Evolutionary conservation across 2,329 filamentous ascomycete genomes (phyloP).

Genomic region (Aspergillus pseudoviridinutans): DNA sequence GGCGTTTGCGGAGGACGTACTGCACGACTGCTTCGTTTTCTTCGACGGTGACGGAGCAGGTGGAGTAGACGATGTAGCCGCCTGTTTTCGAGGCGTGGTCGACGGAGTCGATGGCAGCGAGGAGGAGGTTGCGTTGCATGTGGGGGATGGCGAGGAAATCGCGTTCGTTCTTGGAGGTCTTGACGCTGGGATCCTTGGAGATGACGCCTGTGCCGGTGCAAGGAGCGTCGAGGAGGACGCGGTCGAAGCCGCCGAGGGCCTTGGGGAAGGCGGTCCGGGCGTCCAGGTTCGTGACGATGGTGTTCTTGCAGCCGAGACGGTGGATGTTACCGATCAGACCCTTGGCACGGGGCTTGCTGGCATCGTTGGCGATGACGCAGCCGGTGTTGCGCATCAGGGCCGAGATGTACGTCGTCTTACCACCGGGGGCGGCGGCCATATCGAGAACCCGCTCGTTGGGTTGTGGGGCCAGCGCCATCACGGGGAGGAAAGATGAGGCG

Average conservation of each 20-base stretch:
- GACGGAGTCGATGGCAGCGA: slow-evolving; percentile 91
- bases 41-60: slow-evolving; percentile 89
- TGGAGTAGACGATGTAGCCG: slow-evolving; percentile 94
- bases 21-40: slow-evolving; percentile 93
- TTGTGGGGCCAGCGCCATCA: slow-evolving; percentile 94
- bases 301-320: slow-evolving; percentile 87
- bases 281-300: slow-evolving; percentile 92
- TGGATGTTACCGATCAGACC: slow-evolving; percentile 98
- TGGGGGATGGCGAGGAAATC: slow-evolving; percentile 94
- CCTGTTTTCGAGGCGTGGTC: slow-evolving; percentile 89
- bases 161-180: slow-evolving; percentile 95
- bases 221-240: slow-evolving; percentile 88
- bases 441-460: slow-evolving; percentile 88
- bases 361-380: slow-evolving; percentile 92
- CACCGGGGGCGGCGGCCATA: slow-evolving; percentile 92
- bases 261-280: slow-evolving; percentile 83
- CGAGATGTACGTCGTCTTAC: slow-evolving; percentile 95
- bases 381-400: slow-evolving; percentile 98
- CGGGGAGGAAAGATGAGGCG: slow-evolving; percentile 91
- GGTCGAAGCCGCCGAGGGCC: slow-evolving; percentile 92
- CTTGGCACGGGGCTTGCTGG: slow-evolving; percentile 87
- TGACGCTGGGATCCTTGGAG: slow-evolving; percentile 91
- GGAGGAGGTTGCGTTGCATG: slow-evolving; percentile 87
- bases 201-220: slow-evolving; percentile 98
- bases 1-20: slow-evolving; percentile 84